These are phyloP conservation scores for Penicillium rolfsii DNA, from an alignment of 2,329 filamentous ascomycete genomes.

Conservation along the genomic window DNA sequence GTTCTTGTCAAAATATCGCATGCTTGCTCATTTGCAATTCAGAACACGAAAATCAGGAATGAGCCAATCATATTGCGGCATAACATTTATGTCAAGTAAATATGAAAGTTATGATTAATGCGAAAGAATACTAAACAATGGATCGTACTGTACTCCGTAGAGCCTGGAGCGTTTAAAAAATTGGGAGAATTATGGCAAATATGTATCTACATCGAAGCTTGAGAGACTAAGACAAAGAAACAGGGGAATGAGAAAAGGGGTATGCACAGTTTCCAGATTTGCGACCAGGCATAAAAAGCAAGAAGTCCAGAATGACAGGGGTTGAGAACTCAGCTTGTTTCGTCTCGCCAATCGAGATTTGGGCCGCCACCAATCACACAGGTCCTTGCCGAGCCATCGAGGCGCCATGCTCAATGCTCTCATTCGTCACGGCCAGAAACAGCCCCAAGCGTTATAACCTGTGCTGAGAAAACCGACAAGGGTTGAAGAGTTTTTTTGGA, in stretches of 20 bases:
- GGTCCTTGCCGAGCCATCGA: background rate
- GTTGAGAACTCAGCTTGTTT: constrained; percentile 5
- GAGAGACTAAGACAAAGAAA: constrained; percentile 3
- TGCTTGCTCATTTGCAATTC: background rate
- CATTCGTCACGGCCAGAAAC: constrained; percentile 8
- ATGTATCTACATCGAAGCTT: constrained; percentile 5
- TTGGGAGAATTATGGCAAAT: constrained; percentile 1
- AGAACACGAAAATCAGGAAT: background rate
- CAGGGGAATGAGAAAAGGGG: constrained; percentile 5
- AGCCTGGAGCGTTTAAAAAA: background rate
- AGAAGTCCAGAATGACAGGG: constrained; percentile 4
- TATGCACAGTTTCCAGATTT: constrained; percentile 2
- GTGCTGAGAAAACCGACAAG: constrained; percentile 2
- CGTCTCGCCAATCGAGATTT: constrained; percentile 2
- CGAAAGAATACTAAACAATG: background rate
- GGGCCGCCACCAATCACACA: constrained; percentile 4
- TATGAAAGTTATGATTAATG: background rate
- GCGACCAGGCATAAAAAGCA: constrained; percentile 3
- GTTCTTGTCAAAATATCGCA: background rate
- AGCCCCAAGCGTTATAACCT: constrained; percentile 7
- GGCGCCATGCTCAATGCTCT: constrained; percentile 2
- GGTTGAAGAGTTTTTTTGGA: constrained; percentile 6
- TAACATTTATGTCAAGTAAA: background rate
- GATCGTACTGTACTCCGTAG: background rate
- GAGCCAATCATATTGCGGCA: background rate